A percentile compares a stretch with the other conserved stretches of the same genome.
phyloP scores from a whole-genome alignment of 2,329 filamentous ascomycete genomes.

The Amphichorda felina region DNA sequence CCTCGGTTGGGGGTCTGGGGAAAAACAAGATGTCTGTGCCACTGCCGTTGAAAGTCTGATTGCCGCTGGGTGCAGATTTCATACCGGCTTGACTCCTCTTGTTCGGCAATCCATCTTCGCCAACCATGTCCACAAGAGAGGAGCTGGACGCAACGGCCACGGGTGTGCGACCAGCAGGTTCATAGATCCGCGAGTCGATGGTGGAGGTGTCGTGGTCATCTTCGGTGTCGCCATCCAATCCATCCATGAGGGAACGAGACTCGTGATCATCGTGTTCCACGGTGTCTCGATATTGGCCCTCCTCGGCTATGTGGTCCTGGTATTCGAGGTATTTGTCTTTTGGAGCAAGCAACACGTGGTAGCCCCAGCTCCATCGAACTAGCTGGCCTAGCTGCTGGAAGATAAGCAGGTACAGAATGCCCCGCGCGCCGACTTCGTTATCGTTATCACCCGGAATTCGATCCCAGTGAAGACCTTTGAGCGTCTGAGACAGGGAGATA shows the following conservation, averaged over 20 bases:
- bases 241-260: constrained; percentile 27
- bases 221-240: constrained; percentile 22
- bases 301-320: constrained; percentile 37
- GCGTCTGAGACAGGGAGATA: constrained; percentile 82
- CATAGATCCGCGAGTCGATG: constrained; percentile 34
- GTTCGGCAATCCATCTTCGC: constrained; percentile 20
- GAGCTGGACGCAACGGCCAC: constrained; percentile 35
- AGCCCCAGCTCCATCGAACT: constrained; percentile 96
- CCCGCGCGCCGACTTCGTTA: constrained; percentile 83
- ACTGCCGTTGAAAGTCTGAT: constrained; percentile 16
- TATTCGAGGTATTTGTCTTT: constrained; percentile 62
- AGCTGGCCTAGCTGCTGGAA: constrained; percentile 96
- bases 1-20: constrained; percentile 36
- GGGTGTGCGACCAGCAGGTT: constrained; percentile 44
- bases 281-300: constrained; percentile 47
- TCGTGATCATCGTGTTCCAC: constrained; percentile 29
- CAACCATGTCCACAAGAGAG: constrained; percentile 36
- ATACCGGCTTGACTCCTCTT: constrained; percentile 7
- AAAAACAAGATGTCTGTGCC: constrained; percentile 50
- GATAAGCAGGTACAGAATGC: constrained; percentile 89
- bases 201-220: constrained; percentile 15
- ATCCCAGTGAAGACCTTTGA: constrained; percentile 89
- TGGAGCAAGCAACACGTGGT: constrained; percentile 85
- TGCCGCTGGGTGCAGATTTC: constrained; percentile 7
- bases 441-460: constrained; percentile 86